Evolutionary conservation across 257 asterid species (phyloP).

Genomic region (Capsicum baccatum): DNA sequence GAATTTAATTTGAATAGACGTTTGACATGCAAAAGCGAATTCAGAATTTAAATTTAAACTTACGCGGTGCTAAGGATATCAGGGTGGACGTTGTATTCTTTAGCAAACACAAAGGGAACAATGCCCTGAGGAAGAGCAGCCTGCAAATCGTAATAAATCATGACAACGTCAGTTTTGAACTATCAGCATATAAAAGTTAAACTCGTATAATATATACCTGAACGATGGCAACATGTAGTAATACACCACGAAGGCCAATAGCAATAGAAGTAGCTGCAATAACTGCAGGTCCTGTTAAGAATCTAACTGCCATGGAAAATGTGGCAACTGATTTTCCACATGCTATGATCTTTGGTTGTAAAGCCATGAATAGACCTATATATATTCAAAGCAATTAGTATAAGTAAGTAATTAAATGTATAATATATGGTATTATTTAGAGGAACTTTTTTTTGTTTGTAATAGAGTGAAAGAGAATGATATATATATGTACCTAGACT

Average conservation of each 20-base stretch:
- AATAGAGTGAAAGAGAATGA: too few species aligned
- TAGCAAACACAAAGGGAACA: constrained; percentile 88
- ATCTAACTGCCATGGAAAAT: constrained; percentile 91
- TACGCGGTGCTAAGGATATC: constrained; percentile 94
- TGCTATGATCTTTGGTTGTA: constrained; percentile 90
- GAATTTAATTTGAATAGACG: not conserved
- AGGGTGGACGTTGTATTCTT: constrained; percentile 89
- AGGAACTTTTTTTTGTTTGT: too few species aligned
- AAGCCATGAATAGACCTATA: constrained; percentile 89
- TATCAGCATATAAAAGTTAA: not conserved
- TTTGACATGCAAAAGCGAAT: not conserved
- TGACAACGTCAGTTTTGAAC: too few species aligned
- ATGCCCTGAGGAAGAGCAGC: constrained; percentile 97
- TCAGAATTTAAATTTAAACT: not conserved
- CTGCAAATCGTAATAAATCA: constrained; percentile 44
- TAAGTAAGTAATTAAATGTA: too few species aligned
- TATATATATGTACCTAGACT: constrained; percentile 61
- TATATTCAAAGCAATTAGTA: too few species aligned
- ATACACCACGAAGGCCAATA: constrained; percentile 84
- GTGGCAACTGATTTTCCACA: constrained; percentile 91
- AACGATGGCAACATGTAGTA: constrained; percentile 82
- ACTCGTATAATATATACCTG: constrained; percentile 53
- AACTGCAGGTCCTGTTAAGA: constrained; percentile 94
- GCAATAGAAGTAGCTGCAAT: constrained; percentile 94
- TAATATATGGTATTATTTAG: too few species aligned